phyloP scores from a whole-genome alignment of 345 rosid species.

The Psidium guajava region DNA sequence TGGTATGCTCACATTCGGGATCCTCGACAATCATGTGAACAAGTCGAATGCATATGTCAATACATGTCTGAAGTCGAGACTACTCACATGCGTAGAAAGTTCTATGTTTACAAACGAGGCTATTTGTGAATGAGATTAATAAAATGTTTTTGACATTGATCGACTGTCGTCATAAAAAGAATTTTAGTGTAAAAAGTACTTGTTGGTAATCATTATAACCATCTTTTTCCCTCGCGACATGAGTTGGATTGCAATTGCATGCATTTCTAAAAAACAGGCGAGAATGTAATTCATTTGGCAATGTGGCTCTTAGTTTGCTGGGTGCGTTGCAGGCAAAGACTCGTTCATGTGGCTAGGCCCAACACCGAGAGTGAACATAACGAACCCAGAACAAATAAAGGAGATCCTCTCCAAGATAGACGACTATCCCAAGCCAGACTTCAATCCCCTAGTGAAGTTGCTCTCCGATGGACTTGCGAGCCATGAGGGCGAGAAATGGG shows the following conservation, averaged over 20 bases:
- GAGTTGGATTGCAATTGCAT: not conserved
- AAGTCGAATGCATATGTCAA: not conserved
- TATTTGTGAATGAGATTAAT: not conserved
- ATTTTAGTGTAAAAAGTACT: not conserved
- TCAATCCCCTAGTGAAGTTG: slow-evolving; percentile 8
- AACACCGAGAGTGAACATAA: slow-evolving; percentile 19
- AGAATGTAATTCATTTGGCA: not conserved
- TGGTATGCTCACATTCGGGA: not conserved
- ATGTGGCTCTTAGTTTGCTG: not conserved
- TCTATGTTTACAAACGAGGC: not conserved
- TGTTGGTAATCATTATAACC: not conserved
- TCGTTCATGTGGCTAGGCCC: slow-evolving; percentile 36
- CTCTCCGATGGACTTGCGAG: slow-evolving; percentile 28
- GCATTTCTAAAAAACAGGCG: not conserved
- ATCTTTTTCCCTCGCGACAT: not conserved
- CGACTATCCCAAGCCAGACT: slow-evolving; percentile 23
- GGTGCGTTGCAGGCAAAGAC: slow-evolving; percentile 17
- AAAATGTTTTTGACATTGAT: not conserved
- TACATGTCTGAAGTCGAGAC: not conserved
- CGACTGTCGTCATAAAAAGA: not conserved
- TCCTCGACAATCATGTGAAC: not conserved
- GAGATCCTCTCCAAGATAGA: slow-evolving; percentile 17
- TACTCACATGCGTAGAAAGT: not conserved
- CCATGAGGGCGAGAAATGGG: slow-evolving; percentile 43
- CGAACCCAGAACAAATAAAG: slow-evolving; percentile 25